Conservation (phyloP, 176 grass and related monocot species). For the Bonia amplexicaulis region DNA sequence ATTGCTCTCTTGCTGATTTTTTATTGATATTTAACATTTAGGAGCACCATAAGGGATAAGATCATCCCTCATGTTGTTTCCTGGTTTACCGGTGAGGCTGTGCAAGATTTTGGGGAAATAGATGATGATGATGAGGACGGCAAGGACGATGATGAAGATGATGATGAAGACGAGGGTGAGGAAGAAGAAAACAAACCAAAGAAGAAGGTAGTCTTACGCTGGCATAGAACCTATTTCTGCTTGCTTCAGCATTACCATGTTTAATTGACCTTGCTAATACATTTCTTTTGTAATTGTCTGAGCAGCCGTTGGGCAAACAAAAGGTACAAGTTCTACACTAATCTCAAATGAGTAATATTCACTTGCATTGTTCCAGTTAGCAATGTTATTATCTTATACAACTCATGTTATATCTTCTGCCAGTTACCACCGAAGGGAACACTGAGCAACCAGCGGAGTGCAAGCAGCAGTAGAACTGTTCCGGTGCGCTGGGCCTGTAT, state of each 20-base stretch:
- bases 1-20: not conserved
- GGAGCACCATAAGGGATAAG: constrained; percentile 88
- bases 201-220: constrained; percentile 22
- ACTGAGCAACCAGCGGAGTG: constrained; percentile 72
- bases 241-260: not conserved
- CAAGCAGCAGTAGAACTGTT: constrained; percentile 75
- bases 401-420: not conserved
- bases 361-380: not conserved
- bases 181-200: constrained; percentile 50
- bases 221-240: not conserved
- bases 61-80: constrained; percentile 91
- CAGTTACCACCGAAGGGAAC: constrained; percentile 47
- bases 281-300: constrained; percentile 14
- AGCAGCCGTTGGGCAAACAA: constrained; percentile 10
- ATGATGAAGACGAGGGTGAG: constrained; percentile 28
- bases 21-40: not conserved
- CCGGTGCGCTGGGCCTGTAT: too few relatives aligned
- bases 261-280: not conserved
- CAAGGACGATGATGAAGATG: not conserved
- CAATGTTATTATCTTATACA: not conserved
- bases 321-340: constrained; percentile 12
- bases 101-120: constrained; percentile 55
- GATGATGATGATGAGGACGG: constrained; percentile 21
- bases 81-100: constrained; percentile 85
- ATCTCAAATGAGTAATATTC: not conserved